phyloP scores from a whole-genome alignment of 1,284 basidiomycete species.

The Malassezia pachydermatis region DNA sequence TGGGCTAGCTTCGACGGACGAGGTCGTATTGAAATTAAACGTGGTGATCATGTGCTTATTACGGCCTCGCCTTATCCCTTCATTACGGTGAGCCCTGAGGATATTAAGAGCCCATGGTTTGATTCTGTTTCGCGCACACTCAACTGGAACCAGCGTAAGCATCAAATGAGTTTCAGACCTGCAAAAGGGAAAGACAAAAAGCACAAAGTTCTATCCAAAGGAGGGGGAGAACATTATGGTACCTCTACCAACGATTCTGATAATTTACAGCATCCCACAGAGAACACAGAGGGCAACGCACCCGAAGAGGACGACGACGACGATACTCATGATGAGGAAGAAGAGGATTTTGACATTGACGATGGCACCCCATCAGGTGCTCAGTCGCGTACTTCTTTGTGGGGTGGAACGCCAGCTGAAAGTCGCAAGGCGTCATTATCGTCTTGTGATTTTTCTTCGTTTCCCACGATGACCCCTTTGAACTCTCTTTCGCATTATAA shows the following conservation, averaged over 20 bases:
- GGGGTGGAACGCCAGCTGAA: conserved; percentile 24
- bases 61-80: conserved; percentile 96
- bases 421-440: conserved; percentile 16
- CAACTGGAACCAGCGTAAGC: conserved; percentile 57
- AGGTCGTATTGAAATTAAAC: conserved; percentile 68
- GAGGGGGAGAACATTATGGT: too few species aligned
- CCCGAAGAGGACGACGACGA: conserved; percentile 25
- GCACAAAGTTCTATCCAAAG: too few species aligned
- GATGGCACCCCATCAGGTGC: conserved; percentile 24
- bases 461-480: too few species aligned
- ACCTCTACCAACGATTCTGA: neutral
- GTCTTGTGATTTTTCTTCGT: neutral
- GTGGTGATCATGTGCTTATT: conserved; percentile 98
- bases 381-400: conserved; percentile 8
- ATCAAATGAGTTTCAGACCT: conserved; percentile 43
- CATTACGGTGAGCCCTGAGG: conserved; percentile 94
- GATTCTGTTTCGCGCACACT: conserved; percentile 86
- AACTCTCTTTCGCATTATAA: too few species aligned
- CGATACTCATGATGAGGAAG: conserved; percentile 19
- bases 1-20: conserved; percentile 99
- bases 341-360: conserved; percentile 43
- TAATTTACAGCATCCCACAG: neutral
- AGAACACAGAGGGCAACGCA: neutral
- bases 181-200: too few species aligned
- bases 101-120: conserved; percentile 98